These are phyloP conservation scores for Diaporthe nobilis DNA, from an alignment of 2,329 filamentous ascomycete species.

Conservation along the genomic window DNA sequence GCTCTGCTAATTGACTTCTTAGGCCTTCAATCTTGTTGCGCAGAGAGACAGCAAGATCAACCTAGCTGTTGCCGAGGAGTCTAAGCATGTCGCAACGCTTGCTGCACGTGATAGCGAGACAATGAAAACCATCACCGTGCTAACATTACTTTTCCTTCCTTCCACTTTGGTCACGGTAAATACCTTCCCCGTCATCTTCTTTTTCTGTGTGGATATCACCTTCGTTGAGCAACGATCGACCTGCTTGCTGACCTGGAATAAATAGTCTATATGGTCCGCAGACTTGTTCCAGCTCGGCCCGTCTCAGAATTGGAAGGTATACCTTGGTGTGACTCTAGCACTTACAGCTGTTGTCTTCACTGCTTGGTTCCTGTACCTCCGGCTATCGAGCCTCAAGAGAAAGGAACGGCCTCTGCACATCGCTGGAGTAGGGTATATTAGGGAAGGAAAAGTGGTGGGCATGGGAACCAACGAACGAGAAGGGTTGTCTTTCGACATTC, in stretches of 20 bases:
- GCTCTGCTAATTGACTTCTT: neutral
- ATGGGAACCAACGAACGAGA: neutral
- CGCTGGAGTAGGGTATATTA: neutral
- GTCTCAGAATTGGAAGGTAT: conserved; percentile 19
- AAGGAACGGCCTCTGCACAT: neutral
- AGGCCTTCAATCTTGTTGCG: conserved; percentile 35
- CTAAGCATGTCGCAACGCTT: conserved; percentile 26
- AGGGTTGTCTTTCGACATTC: neutral
- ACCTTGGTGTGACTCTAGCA: conserved; percentile 18
- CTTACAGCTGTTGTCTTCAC: conserved; percentile 28
- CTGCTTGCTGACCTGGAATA: neutral
- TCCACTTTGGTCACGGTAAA: conserved; percentile 29
- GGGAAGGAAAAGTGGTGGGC: neutral
- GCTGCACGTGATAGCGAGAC: conserved; percentile 35
- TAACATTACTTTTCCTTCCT: conserved; percentile 30
- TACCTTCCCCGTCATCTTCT: neutral
- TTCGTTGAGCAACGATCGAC: no score
- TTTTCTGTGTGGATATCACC: no score
- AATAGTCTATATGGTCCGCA: conserved; percentile 35
- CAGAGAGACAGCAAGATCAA: conserved; percentile 37
- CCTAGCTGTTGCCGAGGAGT: conserved; percentile 27
- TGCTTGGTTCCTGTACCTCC: conserved; percentile 28
- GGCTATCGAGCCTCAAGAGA: neutral
- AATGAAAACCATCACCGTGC: conserved; percentile 35
- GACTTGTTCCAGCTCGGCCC: conserved; percentile 26